Percentiles rank a stretch among this genome's conserved stretches.
Conservation (phyloP, 768 basidiomycete genomes). For the Trametes villosa region DNA sequence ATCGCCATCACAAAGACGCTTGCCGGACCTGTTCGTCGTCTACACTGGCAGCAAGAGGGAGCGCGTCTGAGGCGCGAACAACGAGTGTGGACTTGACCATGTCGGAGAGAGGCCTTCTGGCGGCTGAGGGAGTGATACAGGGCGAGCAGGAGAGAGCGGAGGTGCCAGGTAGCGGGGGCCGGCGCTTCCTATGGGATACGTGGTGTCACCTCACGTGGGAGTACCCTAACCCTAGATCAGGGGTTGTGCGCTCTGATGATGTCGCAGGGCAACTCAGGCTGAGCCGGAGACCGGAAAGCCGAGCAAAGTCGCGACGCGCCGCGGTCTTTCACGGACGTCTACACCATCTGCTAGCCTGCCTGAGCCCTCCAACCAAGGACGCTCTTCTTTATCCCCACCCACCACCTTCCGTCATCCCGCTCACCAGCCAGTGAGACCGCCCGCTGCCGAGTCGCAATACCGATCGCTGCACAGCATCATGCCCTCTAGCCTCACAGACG, state of each 20-base stretch:
- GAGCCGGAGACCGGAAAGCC: background rate
- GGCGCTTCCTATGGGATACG: constrained; percentile 14
- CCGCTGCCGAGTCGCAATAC: background rate
- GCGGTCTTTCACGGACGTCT: background rate
- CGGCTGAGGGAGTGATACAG: background rate
- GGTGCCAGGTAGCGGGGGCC: background rate
- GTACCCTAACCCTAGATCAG: constrained; percentile 2
- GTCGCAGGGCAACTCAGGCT: background rate
- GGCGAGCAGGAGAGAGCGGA: background rate
- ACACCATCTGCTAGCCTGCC: background rate
- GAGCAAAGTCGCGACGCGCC: background rate
- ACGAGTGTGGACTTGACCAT: constrained; percentile 92
- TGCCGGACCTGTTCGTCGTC: constrained; percentile 90
- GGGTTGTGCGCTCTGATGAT: background rate
- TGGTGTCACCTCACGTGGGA: constrained; percentile 20
- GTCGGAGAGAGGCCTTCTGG: constrained; percentile 7
- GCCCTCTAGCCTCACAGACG: constrained; percentile 56
- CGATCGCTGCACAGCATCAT: constrained; percentile 30
- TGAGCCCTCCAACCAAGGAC: background rate
- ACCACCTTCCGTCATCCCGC: background rate
- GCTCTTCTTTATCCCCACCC: background rate
- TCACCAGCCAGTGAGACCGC: background rate
- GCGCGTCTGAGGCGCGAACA: constrained; percentile 81
- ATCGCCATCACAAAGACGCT: background rate
- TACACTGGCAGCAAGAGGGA: constrained; percentile 93